Evolutionary conservation across 2,329 filamentous ascomycete species (phyloP).

Genomic region (Fonsecaea pedrosoi): DNA sequence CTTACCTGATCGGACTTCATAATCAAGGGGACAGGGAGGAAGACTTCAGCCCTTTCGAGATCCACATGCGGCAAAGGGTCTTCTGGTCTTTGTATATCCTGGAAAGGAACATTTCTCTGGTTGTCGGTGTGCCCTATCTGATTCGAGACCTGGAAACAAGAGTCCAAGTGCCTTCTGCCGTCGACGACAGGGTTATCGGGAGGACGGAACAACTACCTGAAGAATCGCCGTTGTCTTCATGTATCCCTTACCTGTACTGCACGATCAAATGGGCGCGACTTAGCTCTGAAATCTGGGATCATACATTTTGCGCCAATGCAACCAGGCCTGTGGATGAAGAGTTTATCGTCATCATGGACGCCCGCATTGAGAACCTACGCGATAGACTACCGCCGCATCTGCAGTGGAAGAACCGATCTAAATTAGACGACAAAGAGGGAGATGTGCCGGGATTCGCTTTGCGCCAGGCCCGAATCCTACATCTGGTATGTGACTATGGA

Average conservation of each 20-base stretch:
- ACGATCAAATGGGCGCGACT: slow-evolving; percentile 5
- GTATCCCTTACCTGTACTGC: not conserved
- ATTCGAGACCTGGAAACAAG: slow-evolving; percentile 1
- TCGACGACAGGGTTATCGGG: not conserved
- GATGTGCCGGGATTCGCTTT: no score
- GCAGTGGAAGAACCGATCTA: not conserved
- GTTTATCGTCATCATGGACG: slow-evolving; percentile 8
- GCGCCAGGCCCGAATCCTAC: no score
- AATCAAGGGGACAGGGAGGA: not conserved
- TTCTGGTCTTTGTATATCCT: slow-evolving; percentile 9
- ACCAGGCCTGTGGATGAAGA: not conserved
- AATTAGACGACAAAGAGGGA: no score
- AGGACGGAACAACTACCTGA: not conserved
- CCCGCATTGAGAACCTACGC: not conserved
- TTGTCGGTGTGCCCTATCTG: slow-evolving; percentile 5
- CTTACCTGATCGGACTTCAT: not conserved
- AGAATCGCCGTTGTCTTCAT: not conserved
- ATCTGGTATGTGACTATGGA: no score
- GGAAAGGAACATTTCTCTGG: slow-evolving; percentile 3
- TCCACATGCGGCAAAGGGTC: slow-evolving; percentile 8
- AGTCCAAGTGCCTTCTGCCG: not conserved
- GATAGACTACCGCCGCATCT: not conserved
- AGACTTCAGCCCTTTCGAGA: not conserved
- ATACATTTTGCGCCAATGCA: not conserved
- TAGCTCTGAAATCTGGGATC: slow-evolving; percentile 11